Evolutionary conservation across 73 alveolate species (phyloP).

Genomic region (Tetrahymena borealis): DNA sequence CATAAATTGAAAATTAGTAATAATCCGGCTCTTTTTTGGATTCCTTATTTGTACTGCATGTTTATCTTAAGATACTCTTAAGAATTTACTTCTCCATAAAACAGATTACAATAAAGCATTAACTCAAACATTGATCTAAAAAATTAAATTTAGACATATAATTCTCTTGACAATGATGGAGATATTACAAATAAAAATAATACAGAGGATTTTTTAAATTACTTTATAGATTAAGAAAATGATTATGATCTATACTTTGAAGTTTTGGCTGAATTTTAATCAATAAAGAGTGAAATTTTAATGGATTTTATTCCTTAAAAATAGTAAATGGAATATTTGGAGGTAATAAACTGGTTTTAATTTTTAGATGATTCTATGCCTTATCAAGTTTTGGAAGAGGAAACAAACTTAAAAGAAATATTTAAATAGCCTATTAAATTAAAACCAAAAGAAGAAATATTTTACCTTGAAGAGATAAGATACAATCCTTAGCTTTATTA

Average conservation of each 20-base stretch:
- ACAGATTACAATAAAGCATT: background rate
- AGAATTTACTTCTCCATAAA: background rate
- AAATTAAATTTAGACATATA: background rate
- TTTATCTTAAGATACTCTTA: background rate
- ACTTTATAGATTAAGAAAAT: background rate
- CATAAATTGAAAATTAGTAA: background rate
- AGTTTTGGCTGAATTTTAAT: background rate
- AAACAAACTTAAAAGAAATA: background rate
- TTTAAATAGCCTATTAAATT: background rate
- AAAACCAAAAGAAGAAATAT: background rate
- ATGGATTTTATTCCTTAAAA: background rate
- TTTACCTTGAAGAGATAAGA: background rate
- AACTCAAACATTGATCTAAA: background rate
- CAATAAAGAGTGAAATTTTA: background rate
- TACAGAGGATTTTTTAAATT: background rate
- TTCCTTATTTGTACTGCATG: background rate
- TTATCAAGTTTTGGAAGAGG: background rate
- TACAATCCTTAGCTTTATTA: background rate
- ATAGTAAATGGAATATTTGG: background rate
- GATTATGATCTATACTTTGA: background rate
- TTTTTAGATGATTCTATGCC: background rate
- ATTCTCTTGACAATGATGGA: background rate
- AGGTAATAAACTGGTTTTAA: background rate
- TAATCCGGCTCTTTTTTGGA: background rate
- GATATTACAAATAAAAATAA: background rate